phyloP scores from a whole-genome alignment of 2,329 filamentous ascomycete genomes.

The Alternaria infectoria region DNA sequence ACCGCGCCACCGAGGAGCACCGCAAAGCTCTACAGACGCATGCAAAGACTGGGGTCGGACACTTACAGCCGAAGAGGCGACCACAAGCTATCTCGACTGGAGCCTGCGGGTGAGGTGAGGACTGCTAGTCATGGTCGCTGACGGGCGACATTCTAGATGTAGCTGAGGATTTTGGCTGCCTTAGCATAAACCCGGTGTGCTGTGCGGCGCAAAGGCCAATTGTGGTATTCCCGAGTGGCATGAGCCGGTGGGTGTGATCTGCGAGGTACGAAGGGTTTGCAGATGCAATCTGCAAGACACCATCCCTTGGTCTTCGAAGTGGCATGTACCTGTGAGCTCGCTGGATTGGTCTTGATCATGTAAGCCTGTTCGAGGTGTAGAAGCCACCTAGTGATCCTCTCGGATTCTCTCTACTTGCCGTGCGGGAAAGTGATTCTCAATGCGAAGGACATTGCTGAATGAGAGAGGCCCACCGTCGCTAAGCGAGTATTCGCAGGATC shows the following conservation, averaged over 20 bases:
- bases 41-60: conserved; percentile 5
- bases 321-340: neutral
- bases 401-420: neutral
- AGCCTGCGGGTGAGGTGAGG: neutral
- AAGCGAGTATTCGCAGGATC: neutral
- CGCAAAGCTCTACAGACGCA: neutral
- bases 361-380: neutral
- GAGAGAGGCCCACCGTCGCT: neutral
- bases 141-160: neutral
- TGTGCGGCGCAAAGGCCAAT: neutral
- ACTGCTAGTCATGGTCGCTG: neutral
- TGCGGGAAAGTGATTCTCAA: neutral
- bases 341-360: neutral
- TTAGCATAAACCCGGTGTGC: neutral
- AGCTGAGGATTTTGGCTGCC: neutral
- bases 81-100: neutral
- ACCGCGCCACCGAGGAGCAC: neutral
- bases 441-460: neutral
- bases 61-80: neutral
- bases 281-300: neutral
- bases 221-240: neutral
- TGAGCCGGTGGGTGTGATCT: neutral
- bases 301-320: neutral
- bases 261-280: neutral
- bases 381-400: neutral